These are phyloP conservation scores for Naganishia randhawae DNA, from an alignment of 768 basidiomycete genomes.

Conservation along the genomic window DNA sequence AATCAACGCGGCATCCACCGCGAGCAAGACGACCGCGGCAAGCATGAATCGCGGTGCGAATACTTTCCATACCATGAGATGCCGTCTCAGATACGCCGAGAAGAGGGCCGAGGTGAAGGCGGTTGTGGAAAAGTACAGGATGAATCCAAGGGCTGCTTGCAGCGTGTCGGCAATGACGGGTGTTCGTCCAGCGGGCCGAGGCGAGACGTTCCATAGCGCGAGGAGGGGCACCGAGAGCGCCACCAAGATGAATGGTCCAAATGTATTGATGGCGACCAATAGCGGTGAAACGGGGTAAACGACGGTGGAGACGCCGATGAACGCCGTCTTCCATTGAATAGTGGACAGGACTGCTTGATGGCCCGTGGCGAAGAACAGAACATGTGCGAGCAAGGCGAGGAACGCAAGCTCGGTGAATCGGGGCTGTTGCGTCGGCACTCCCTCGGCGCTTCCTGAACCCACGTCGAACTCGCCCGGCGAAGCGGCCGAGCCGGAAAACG, in stretches of 20 bases:
- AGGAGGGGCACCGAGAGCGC: slow-evolving; percentile 68
- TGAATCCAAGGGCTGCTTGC: slow-evolving; percentile 58
- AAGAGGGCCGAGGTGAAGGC: slow-evolving; percentile 67
- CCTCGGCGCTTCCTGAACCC: slow-evolving; percentile 49
- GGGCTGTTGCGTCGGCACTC: slow-evolving; percentile 47
- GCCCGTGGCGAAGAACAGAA: slow-evolving; percentile 80
- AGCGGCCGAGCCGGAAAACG: slow-evolving; percentile 41
- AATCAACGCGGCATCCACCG: slow-evolving; percentile 67
- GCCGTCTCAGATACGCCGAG: slow-evolving; percentile 71
- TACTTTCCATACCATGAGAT: slow-evolving; percentile 98
- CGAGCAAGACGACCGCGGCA: slow-evolving; percentile 63
- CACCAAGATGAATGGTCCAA: slow-evolving; percentile 67
- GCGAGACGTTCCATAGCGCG: slow-evolving; percentile 78
- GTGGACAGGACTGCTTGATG: slow-evolving; percentile 85
- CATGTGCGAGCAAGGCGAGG: slow-evolving; percentile 69
- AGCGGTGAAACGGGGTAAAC: slow-evolving; percentile 69
- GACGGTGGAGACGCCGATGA: slow-evolving; percentile 68
- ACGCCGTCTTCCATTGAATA: slow-evolving; percentile 93
- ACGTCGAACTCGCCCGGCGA: slow-evolving; percentile 58
- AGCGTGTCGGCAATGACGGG: slow-evolving; percentile 49
- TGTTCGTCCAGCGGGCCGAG: slow-evolving; percentile 51
- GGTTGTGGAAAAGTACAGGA: slow-evolving; percentile 65
- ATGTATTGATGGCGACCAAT: slow-evolving; percentile 70
- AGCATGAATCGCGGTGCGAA: slow-evolving; percentile 93
- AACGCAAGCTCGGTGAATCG: slow-evolving; percentile 68